Evolutionary conservation across 1,284 basidiomycete genomes (phyloP), one percentile per base, ranked within the genome.

Genomic region (Athelia sp.): DNA sequence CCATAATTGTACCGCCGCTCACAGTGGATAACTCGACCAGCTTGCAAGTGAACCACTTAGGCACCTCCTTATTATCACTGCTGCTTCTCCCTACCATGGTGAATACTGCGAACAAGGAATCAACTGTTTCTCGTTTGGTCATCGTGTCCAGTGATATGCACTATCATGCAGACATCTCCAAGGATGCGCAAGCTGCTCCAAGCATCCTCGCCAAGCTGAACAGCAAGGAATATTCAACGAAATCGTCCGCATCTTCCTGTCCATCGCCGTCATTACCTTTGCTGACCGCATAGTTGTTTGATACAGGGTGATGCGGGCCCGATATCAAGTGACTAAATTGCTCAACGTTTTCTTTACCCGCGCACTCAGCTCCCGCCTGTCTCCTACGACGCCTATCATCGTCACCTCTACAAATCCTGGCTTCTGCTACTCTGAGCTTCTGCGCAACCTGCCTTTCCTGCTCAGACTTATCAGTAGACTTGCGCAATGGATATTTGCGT

Each of bases 361-460:
- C 9, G 70, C 68, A 8, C 58, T 78, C 1, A 63, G 61, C 4
- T 62, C 65, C 3, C 68, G 62, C 29, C 63, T 76, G 4, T 31
- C 52, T 22, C 51, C 55, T 2, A 59, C 65, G 1, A 52, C 68
- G 35, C 61, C 68, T 0, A 4, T 29, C 26, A 29, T 29, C 4
- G 57, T 76, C 15, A 67, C 71, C 21, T 42, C 68, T 14, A 68
- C 74, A 32, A 70, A 70, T 44, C 79, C 78, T 4, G 78, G 79
- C 0, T 74, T 66, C 52, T 81, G 78, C 59, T 48, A 60, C 43
- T 76, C 79, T 8, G 62, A 64, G 14, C 56, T 82, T 3, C 59
- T 62, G 2, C 64, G 68, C 24, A 54, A 60, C 24, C 21, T 60
- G 10, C 4, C 31, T 26, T 17, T 31, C 13, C 11, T 18, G 2